A percentile compares a stretch with the other conserved stretches of the same genome.
phyloP scores from a whole-genome alignment of 441 rosid species.

The Gossypium laxum region DNA sequence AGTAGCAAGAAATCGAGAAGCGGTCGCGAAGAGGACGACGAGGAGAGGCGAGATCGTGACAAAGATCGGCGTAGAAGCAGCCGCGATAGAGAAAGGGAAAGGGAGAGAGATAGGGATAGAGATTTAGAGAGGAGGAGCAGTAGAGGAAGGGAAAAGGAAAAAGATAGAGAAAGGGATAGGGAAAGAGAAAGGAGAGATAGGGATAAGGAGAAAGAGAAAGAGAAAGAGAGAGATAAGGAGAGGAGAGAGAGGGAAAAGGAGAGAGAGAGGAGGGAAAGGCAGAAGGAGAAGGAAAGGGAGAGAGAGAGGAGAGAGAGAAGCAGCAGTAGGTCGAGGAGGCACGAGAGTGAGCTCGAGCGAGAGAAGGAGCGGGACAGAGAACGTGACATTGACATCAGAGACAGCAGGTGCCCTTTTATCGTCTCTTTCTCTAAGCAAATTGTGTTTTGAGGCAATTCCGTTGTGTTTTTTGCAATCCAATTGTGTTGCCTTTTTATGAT shows the following conservation, averaged over 20 bases:
- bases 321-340: constrained; percentile 48
- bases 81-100: constrained; percentile 30
- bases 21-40: constrained; percentile 41
- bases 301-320: constrained; percentile 25
- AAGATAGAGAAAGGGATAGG: constrained; percentile 27
- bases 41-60: constrained; percentile 39
- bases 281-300: constrained; percentile 12
- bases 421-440: not conserved
- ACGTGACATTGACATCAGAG: constrained; percentile 40
- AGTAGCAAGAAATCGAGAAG: constrained; percentile 47
- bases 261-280: constrained; percentile 11
- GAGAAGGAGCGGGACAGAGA: constrained; percentile 16
- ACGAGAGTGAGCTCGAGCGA: constrained; percentile 24
- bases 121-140: constrained; percentile 20
- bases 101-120: constrained; percentile 29
- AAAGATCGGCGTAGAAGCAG: constrained; percentile 35
- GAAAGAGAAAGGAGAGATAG: constrained; percentile 27
- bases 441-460: not conserved
- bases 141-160: constrained; percentile 26
- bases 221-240: constrained; percentile 27
- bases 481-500: not conserved
- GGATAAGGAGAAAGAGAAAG: constrained; percentile 20
- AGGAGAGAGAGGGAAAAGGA: constrained; percentile 19
- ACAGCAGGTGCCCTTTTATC: constrained; percentile 38
- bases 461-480: not conserved